Evolutionary conservation across 306 rosid genomes (phyloP).

Genomic region (Vachellia collinsii): DNA sequence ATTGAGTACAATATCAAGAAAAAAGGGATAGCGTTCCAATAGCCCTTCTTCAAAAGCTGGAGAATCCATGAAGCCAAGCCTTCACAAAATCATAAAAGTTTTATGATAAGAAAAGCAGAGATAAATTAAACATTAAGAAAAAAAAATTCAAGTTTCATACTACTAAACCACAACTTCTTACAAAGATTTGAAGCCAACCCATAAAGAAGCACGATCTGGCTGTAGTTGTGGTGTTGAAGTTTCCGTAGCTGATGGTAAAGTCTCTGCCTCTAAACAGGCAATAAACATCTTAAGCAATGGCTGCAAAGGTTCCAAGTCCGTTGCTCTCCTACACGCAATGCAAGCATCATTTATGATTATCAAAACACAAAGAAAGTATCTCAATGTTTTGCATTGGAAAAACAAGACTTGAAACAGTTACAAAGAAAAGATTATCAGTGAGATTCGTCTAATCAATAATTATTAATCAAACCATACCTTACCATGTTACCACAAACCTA

Average conservation of each 20-base stretch:
- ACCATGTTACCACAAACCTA: conserved; percentile 10
- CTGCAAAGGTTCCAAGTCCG: conserved; percentile 91
- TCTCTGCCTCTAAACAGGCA: conserved; percentile 71
- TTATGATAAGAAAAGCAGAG: conserved; percentile 36
- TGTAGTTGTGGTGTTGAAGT: conserved; percentile 64
- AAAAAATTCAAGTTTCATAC: conserved; percentile 4
- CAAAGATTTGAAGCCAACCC: conserved; percentile 95
- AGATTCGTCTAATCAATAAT: conserved; percentile 29
- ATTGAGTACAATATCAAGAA: conserved; percentile 90
- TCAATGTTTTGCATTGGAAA: conserved; percentile 20
- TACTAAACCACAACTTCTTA: conserved; percentile 55
- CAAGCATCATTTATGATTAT: conserved; percentile 22
- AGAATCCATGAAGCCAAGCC: conserved; percentile 95
- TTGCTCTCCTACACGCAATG: conserved; percentile 62
- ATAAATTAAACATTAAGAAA: neutral
- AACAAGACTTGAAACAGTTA: conserved; percentile 23
- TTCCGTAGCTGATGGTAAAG: conserved; percentile 61
- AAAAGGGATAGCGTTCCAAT: conserved; percentile 88
- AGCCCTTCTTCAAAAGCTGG: conserved; percentile 97
- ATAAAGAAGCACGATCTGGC: conserved; percentile 74
- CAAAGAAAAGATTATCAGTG: conserved; percentile 12
- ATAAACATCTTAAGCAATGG: conserved; percentile 85
- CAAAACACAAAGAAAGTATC: conserved; percentile 20
- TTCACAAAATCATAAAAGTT: conserved; percentile 46
- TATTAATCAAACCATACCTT: conserved; percentile 18